Percentiles rank a stretch among this genome's conserved stretches.
These are phyloP conservation scores for Inonotus hispidus DNA, from an alignment of 1,284 basidiomycete species.

Conservation along the genomic window DNA sequence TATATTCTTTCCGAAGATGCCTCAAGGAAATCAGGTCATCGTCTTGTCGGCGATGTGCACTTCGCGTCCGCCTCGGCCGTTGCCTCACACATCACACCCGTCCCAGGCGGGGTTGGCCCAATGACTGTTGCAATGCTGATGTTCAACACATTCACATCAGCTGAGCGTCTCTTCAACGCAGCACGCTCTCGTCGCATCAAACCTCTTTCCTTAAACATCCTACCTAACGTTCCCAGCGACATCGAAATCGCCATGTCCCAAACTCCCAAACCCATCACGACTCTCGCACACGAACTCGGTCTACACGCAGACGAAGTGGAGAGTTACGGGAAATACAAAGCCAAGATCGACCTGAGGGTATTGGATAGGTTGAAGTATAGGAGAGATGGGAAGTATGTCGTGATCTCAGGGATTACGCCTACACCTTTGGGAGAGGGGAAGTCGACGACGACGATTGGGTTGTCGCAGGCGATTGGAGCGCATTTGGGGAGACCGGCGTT, in stretches of 20 bases:
- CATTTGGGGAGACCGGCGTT: conserved; percentile 91
- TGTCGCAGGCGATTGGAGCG: conserved; percentile 95
- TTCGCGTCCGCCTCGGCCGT: conserved; percentile 72
- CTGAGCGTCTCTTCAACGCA: conserved; percentile 75
- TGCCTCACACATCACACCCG: conserved; percentile 92
- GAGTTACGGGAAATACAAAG: conserved; percentile 94
- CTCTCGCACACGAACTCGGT: conserved; percentile 88
- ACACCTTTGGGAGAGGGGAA: conserved; percentile 98
- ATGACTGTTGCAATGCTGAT: conserved; percentile 99
- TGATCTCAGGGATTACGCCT: conserved; percentile 95
- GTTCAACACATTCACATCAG: conserved; percentile 88
- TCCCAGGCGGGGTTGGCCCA: conserved; percentile 97
- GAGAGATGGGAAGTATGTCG: conserved; percentile 94
- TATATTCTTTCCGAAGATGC: conserved; percentile 45
- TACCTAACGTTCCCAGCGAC: conserved; percentile 88
- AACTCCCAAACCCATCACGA: conserved; percentile 83
- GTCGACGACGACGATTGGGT: conserved; percentile 96
- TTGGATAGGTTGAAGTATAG: conserved; percentile 83
- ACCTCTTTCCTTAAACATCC: conserved; percentile 74
- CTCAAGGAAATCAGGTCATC: conserved; percentile 92
- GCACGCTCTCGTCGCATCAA: conserved; percentile 63
- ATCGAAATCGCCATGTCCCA: conserved; percentile 97
- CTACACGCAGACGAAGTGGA: conserved; percentile 86
- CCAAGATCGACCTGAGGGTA: conserved; percentile 90
- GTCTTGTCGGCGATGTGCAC: conserved; percentile 95